Evolutionary conservation across 768 basidiomycete genomes (phyloP).

Genomic region (Collybia sordida): DNA sequence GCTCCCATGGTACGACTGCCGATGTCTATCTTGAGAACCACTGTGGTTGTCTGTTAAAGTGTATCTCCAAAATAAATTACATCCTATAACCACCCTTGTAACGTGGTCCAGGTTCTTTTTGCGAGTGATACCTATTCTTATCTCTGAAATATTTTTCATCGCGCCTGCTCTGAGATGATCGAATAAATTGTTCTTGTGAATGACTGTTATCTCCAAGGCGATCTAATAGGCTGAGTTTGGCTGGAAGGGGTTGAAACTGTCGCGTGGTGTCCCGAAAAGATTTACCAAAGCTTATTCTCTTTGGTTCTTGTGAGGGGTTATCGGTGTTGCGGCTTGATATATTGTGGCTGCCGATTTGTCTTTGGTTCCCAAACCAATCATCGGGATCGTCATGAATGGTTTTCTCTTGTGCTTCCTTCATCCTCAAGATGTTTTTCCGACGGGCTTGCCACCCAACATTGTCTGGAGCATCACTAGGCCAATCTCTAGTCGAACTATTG

Average conservation of each 20-base stretch:
- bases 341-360: slow-evolving; percentile 12
- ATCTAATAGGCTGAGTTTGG: slow-evolving; percentile 30
- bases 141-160: slow-evolving; percentile 18
- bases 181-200: slow-evolving; percentile 4
- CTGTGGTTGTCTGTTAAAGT: too few species aligned
- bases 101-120: slow-evolving; percentile 38
- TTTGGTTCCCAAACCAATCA: slow-evolving; percentile 62
- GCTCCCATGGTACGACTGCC: too few species aligned
- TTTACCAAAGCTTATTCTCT: slow-evolving; percentile 35
- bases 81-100: slow-evolving; percentile 48
- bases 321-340: slow-evolving; percentile 5
- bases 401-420: slow-evolving; percentile 47
- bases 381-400: slow-evolving; percentile 51
- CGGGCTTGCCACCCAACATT: slow-evolving; percentile 69
- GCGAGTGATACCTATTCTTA: slow-evolving; percentile 13
- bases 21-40: too few species aligned
- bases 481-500: slow-evolving; percentile 39
- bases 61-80: too few species aligned
- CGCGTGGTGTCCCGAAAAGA: slow-evolving; percentile 26
- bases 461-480: slow-evolving; percentile 46
- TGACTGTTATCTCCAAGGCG: slow-evolving; percentile 12
- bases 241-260: slow-evolving; percentile 18
- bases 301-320: slow-evolving; percentile 15
- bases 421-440: slow-evolving; percentile 54
- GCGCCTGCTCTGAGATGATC: slow-evolving; percentile 8